phyloP scores from a whole-genome alignment of 345 rosid species.

The Lepidium africanum region DNA sequence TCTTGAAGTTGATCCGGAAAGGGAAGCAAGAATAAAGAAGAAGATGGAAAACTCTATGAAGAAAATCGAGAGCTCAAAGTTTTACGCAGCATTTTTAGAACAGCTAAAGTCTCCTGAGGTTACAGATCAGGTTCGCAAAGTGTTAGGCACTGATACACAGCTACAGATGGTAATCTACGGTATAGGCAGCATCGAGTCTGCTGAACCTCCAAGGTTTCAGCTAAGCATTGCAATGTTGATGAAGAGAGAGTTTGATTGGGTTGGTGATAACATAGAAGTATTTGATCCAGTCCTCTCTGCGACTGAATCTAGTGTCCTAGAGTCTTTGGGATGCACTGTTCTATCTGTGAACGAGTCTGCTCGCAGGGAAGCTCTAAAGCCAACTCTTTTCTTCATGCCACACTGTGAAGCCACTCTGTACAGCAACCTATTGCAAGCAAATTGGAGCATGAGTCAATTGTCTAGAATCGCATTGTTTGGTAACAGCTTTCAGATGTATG shows the following conservation, averaged over 20 bases:
- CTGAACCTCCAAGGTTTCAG: slow-evolving; percentile 69
- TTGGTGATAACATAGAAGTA: slow-evolving; percentile 59
- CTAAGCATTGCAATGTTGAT: slow-evolving; percentile 68
- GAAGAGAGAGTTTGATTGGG: slow-evolving; percentile 66
- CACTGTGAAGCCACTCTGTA: slow-evolving; percentile 82
- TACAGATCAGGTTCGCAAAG: slow-evolving; percentile 30
- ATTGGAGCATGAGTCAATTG: slow-evolving; percentile 50
- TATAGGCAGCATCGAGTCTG: slow-evolving; percentile 78
- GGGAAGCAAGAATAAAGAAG: slow-evolving; percentile 46
- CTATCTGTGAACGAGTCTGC: slow-evolving; percentile 72
- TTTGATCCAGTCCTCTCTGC: slow-evolving; percentile 80
- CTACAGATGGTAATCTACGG: slow-evolving; percentile 72
- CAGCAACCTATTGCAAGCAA: slow-evolving; percentile 58
- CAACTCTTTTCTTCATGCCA: slow-evolving; percentile 83
- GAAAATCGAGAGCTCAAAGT: slow-evolving; percentile 49
- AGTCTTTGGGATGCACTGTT: slow-evolving; percentile 63
- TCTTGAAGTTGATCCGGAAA: slow-evolving; percentile 31
- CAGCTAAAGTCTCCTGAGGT: slow-evolving; percentile 52
- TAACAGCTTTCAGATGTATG: slow-evolving; percentile 67
- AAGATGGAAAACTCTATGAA: slow-evolving; percentile 44
- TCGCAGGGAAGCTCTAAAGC: slow-evolving; percentile 50
- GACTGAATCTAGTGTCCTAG: slow-evolving; percentile 54
- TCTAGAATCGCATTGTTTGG: slow-evolving; percentile 53
- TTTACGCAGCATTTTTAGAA: slow-evolving; percentile 45
- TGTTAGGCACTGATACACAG: slow-evolving; percentile 49